phyloP scores from a whole-genome alignment of 768 basidiomycete genomes.

The Tricholoma flavovirens region DNA sequence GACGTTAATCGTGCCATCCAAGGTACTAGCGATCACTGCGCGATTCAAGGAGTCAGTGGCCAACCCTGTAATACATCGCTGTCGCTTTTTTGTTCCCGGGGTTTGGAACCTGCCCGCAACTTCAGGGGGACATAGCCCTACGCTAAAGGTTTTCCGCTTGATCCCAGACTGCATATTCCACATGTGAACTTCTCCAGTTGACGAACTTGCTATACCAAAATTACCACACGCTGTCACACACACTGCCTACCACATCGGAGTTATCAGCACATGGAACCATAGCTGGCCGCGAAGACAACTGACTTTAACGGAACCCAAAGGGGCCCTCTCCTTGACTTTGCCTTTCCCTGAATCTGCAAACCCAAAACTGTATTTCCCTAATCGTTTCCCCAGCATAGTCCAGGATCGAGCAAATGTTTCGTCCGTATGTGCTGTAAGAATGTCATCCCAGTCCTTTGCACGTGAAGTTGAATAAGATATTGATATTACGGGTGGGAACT shows the following conservation, averaged over 20 bases:
- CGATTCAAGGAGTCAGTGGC: constrained; percentile 84
- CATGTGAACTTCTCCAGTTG: constrained; percentile 75
- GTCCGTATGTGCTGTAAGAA: constrained; percentile 84
- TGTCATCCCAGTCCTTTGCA: constrained; percentile 96
- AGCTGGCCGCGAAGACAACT: constrained; percentile 2
- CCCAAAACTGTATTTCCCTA: constrained; percentile 71
- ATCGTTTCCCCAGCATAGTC: constrained; percentile 75
- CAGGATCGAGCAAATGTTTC: constrained; percentile 83
- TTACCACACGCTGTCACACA: constrained; percentile 95
- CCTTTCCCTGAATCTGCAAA: constrained; percentile 46
- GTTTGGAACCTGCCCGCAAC: constrained; percentile 37
- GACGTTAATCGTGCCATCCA: constrained; percentile 88
- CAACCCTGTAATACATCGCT: constrained; percentile 71
- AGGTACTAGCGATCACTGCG: constrained; percentile 73
- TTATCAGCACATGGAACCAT: background rate
- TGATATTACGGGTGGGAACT: constrained; percentile 75
- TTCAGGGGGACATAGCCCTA: constrained; percentile 60
- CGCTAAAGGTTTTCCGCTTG: constrained; percentile 66
- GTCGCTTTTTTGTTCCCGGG: constrained; percentile 33
- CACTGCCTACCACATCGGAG: constrained; percentile 48
- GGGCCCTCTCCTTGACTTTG: constrained; percentile 39
- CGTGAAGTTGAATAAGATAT: constrained; percentile 76
- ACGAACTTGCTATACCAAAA: constrained; percentile 83
- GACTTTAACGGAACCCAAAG: constrained; percentile 70
- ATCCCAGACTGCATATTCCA: constrained; percentile 98